These are phyloP conservation scores for Fraxinus greggii DNA, from an alignment of 305 asterid species.

Conservation along the genomic window DNA sequence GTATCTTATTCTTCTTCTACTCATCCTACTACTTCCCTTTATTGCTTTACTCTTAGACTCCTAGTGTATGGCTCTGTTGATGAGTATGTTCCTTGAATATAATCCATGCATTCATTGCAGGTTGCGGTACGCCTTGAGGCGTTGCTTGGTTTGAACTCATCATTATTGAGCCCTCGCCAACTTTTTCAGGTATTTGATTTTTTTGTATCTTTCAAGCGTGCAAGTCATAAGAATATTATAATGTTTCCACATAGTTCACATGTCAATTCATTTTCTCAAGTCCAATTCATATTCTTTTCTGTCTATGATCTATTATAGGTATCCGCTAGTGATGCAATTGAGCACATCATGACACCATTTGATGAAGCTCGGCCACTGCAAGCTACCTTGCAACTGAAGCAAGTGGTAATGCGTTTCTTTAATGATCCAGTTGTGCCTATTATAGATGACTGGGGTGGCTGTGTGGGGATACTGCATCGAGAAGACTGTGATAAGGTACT, in stretches of 20 bases:
- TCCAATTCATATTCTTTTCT: slow-evolving; percentile 17
- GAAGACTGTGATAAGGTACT: slow-evolving; percentile 62
- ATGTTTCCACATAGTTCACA: background rate
- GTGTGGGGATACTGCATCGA: slow-evolving; percentile 68
- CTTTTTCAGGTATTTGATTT: slow-evolving; percentile 48
- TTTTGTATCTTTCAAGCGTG: slow-evolving; percentile 11
- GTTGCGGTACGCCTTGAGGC: slow-evolving; percentile 68
- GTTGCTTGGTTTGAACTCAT: slow-evolving; percentile 50
- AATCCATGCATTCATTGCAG: slow-evolving; percentile 39
- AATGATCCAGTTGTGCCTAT: slow-evolving; percentile 55
- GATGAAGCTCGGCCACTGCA: slow-evolving; percentile 55
- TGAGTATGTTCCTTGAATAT: slow-evolving; percentile 6
- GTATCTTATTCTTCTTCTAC: background rate
- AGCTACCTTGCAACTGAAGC: slow-evolving; percentile 47
- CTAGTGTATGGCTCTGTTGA: background rate
- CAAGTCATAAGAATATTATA: slow-evolving; percentile 14
- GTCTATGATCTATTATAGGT: slow-evolving; percentile 37
- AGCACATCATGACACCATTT: slow-evolving; percentile 56
- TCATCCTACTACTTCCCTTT: background rate
- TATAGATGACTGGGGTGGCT: slow-evolving; percentile 67
- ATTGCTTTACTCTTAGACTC: background rate
- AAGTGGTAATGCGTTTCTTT: slow-evolving; percentile 58
- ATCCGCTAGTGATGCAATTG: slow-evolving; percentile 50
- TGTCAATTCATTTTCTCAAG: background rate
- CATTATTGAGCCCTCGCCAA: slow-evolving; percentile 54